Percentiles rank a stretch among this genome's conserved stretches.
phyloP scores from a whole-genome alignment of 208 protist genomes.

The Jaenimonas drosophilae region DNA sequence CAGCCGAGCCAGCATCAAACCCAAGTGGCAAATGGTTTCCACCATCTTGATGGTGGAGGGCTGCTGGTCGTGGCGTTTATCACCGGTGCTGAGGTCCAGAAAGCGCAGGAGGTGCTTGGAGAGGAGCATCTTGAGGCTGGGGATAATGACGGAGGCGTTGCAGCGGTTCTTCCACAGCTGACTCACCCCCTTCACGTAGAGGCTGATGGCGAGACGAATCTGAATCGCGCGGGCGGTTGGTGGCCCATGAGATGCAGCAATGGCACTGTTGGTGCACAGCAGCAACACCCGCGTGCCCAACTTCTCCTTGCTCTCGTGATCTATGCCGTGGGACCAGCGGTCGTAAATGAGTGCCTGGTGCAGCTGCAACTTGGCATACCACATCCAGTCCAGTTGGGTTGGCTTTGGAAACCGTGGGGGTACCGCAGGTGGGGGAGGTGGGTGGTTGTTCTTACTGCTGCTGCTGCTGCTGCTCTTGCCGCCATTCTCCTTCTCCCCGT shows the following conservation, averaged over 20 bases:
- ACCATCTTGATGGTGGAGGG: constrained; percentile 10
- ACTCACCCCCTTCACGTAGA: constrained; percentile 22
- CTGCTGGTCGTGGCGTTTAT: constrained; percentile 7
- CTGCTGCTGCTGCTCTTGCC: not conserved
- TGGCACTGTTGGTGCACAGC: constrained; percentile 64
- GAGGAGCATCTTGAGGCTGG: constrained; percentile 68
- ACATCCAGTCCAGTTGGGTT: constrained; percentile 39
- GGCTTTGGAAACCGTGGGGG: constrained; percentile 18
- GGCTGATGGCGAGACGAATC: constrained; percentile 16
- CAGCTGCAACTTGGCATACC: constrained; percentile 51
- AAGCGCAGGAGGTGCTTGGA: constrained; percentile 27
- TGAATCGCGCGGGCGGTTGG: constrained; percentile 5
- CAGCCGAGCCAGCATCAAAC: constrained; percentile 9
- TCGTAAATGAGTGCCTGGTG: constrained; percentile 34
- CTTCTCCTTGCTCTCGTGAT: constrained; percentile 12
- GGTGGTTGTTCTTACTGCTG: not conserved
- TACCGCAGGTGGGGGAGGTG: not conserved
- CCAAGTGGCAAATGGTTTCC: constrained; percentile 6
- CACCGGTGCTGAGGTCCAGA: constrained; percentile 4
- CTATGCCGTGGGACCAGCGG: constrained; percentile 15
- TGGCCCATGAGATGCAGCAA: constrained; percentile 46
- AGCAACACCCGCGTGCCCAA: constrained; percentile 25
- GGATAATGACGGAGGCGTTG: constrained; percentile 16
- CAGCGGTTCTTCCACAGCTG: constrained; percentile 8
- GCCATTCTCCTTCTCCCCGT: not conserved